phyloP scores from a whole-genome alignment of 768 basidiomycete genomes.

The Dacryopinax spathularia region DNA sequence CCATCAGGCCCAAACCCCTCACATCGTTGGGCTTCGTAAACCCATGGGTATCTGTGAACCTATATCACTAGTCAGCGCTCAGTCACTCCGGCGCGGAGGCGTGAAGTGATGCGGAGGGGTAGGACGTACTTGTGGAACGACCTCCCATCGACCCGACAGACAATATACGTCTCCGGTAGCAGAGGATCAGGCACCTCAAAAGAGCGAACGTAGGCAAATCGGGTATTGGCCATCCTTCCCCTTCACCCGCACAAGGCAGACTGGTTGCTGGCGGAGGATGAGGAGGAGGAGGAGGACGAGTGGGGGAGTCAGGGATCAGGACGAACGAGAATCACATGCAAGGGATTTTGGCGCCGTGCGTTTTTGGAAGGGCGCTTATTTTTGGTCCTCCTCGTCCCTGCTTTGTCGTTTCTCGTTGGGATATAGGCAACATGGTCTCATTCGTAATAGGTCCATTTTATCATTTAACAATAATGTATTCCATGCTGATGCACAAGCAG shows the following conservation, averaged over 20 bases:
- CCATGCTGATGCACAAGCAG: slow-evolving; percentile 25
- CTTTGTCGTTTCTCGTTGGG: not conserved
- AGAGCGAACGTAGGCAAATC: slow-evolving; percentile 75
- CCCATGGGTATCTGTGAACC: slow-evolving; percentile 69
- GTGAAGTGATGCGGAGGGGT: not conserved
- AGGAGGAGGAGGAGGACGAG: not conserved
- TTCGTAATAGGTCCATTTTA: slow-evolving; percentile 15
- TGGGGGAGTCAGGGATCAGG: not conserved
- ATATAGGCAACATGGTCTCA: slow-evolving; percentile 12
- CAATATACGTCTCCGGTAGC: slow-evolving; percentile 67
- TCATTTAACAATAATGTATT: too few species aligned
- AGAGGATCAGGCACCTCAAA: slow-evolving; percentile 83
- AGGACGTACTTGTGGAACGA: slow-evolving; percentile 71
- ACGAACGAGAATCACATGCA: not conserved
- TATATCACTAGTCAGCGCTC: slow-evolving; percentile 20
- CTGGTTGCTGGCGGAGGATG: not conserved
- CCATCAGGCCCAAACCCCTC: slow-evolving; percentile 80
- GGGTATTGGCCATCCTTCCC: slow-evolving; percentile 78
- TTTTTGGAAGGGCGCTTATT: slow-evolving; percentile 13
- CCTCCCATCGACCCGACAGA: slow-evolving; percentile 83
- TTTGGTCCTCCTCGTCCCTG: not conserved
- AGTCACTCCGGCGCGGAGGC: not conserved
- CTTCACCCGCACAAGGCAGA: too few species aligned
- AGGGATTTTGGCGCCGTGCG: slow-evolving; percentile 18
- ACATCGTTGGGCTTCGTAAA: slow-evolving; percentile 88